A percentile compares a stretch with the other conserved stretches of the same genome.
Conservation (phyloP, 495 filamentous ascomycete genomes). For the Penicillium verhagenii region DNA sequence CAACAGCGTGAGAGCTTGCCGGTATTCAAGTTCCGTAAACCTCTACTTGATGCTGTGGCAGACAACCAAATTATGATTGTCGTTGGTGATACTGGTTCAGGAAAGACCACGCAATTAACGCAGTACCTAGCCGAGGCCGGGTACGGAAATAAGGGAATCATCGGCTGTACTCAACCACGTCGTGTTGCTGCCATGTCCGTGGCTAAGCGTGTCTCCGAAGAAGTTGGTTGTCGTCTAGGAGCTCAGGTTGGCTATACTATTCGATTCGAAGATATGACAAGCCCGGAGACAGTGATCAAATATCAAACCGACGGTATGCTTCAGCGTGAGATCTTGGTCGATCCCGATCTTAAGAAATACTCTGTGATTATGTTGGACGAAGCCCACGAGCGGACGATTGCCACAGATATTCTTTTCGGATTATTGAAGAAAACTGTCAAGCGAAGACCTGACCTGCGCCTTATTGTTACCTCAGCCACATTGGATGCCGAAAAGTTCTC, state of each 20-base stretch:
- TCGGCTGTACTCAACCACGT: slow-evolving; percentile 95
- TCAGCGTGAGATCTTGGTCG: slow-evolving; percentile 88
- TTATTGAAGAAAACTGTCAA: slow-evolving; percentile 93
- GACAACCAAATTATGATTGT: slow-evolving; percentile 93
- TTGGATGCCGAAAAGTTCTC: slow-evolving; percentile 98
- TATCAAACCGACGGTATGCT: slow-evolving; percentile 99
- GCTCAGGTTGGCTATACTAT: slow-evolving; percentile 97
- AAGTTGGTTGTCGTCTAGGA: slow-evolving; percentile 88
- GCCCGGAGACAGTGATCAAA: slow-evolving; percentile 89
- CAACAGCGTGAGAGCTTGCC: slow-evolving; percentile 90
- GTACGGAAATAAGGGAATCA: slow-evolving; percentile 84
- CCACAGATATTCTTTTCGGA: slow-evolving; percentile 93
- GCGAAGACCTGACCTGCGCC: slow-evolving; percentile 77
- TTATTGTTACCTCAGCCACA: slow-evolving; percentile 96
- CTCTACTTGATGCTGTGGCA: slow-evolving; percentile 82
- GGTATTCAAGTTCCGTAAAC: slow-evolving; percentile 84
- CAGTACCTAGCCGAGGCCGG: slow-evolving; percentile 94
- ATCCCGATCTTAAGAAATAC: slow-evolving; percentile 83
- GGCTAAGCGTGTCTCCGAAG: slow-evolving; percentile 93
- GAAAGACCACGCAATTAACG: slow-evolving; percentile 95
- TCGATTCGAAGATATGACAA: slow-evolving; percentile 93
- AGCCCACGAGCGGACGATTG: slow-evolving; percentile 94
- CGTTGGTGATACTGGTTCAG: slow-evolving; percentile 94
- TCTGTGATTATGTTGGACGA: slow-evolving; percentile 98
- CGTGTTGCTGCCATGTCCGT: slow-evolving; percentile 98